Percentiles rank a stretch among this genome's conserved stretches.
phyloP scores from a whole-genome alignment of 371 early-diverging fungal genomes.

The Syncephalastrum monosporum region DNA sequence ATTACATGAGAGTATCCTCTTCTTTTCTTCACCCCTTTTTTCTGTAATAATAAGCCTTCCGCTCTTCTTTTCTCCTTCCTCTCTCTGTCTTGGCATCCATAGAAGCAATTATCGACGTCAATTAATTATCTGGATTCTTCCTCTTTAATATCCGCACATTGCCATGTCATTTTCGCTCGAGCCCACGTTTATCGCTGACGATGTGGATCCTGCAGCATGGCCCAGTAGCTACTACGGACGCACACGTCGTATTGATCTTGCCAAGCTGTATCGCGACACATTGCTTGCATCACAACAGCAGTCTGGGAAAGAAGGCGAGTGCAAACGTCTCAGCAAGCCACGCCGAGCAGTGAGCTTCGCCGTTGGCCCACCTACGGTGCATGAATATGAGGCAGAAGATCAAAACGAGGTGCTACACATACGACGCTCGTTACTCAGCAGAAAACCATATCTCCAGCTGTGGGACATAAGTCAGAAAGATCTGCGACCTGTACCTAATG shows the following conservation, averaged over 20 bases:
- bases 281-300: constrained; percentile 9
- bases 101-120: not conserved
- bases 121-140: no score
- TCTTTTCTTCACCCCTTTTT: no score
- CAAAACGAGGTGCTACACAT: constrained; percentile 1
- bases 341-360: constrained; percentile 31
- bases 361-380: constrained; percentile 26
- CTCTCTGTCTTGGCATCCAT: not conserved
- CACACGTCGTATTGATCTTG: constrained; percentile 21
- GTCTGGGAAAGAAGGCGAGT: not conserved
- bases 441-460: no score
- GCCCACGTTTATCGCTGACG: constrained; percentile 21
- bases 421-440: not conserved
- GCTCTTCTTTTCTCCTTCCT: not conserved
- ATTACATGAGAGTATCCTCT: no score
- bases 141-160: not conserved
- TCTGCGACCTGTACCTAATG: no score
- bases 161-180: no score
- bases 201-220: constrained; percentile 37
- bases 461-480: no score
- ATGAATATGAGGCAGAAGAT: constrained; percentile 42
- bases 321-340: not conserved
- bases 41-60: not conserved
- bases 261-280: constrained; percentile 19
- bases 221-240: constrained; percentile 30